Conservation (phyloP, 1,139 yeast genomes). For the Protomyces macrosporus region DNA sequence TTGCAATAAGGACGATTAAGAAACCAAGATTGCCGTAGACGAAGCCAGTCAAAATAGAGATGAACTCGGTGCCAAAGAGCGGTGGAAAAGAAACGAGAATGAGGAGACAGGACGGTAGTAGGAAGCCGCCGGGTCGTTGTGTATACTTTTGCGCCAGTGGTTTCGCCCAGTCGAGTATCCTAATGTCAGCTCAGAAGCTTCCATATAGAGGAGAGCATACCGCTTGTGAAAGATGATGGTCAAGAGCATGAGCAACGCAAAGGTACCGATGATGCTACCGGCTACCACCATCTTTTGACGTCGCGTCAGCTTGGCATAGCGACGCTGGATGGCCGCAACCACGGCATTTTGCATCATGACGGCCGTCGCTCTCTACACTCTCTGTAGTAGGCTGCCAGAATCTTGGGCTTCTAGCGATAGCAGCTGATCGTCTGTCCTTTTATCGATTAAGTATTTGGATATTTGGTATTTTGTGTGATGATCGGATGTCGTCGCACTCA, state of each 20-base stretch:
- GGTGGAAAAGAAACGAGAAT: conserved; percentile 26
- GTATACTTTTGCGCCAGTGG: conserved; percentile 20
- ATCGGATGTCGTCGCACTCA: not conserved
- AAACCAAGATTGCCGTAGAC: conserved; percentile 25
- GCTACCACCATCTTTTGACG: conserved; percentile 5
- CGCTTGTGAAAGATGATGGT: conserved; percentile 19
- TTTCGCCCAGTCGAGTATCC: conserved; percentile 17
- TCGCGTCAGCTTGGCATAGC: not conserved
- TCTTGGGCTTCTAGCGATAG: no score
- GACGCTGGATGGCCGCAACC: not conserved
- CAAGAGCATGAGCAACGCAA: not conserved
- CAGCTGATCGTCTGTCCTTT: no score
- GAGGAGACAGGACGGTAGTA: conserved; percentile 19
- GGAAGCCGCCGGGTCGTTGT: conserved; percentile 22
- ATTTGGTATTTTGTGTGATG: not conserved
- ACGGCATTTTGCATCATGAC: not conserved
- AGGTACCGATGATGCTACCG: conserved; percentile 1
- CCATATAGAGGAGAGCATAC: not conserved
- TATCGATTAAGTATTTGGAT: not conserved
- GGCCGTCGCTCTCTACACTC: no score
- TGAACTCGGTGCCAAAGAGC: conserved; percentile 25
- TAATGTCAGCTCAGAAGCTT: not conserved
- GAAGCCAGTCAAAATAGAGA: conserved; percentile 25
- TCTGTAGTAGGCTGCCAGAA: no score
- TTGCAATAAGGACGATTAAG: conserved; percentile 17